Conservation (phyloP, 139 green algal genomes). For the Deuterostichococcus epilithicus region DNA sequence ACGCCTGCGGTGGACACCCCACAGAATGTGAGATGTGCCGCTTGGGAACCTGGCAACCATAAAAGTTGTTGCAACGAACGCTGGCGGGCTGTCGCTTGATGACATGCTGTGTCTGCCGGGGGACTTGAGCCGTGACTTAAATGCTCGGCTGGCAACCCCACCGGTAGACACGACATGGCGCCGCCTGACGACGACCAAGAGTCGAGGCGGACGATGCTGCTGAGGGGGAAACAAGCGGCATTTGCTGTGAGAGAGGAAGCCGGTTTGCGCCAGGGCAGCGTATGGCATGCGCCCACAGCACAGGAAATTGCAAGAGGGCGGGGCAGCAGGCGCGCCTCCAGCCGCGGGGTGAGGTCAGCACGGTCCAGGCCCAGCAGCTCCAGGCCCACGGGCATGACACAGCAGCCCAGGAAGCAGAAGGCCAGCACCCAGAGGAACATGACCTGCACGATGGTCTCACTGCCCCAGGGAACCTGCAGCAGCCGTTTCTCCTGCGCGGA, state of each 20-base stretch:
- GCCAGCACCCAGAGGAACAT: conserved; percentile 81
- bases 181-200: too few species aligned
- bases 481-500: not conserved
- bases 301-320: too few species aligned
- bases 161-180: too few species aligned
- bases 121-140: too few species aligned
- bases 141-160: too few species aligned
- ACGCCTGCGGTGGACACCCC: conserved; percentile 42
- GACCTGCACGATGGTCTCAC: conserved; percentile 44
- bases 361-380: conserved; percentile 50
- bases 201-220: too few species aligned
- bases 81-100: not conserved
- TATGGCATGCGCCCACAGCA: too few species aligned
- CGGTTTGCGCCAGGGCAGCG: not conserved
- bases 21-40: too few species aligned
- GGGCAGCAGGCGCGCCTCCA: too few species aligned
- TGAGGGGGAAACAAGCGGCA: too few species aligned
- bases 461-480: conserved; percentile 12
- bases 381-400: conserved; percentile 57
- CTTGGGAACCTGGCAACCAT: not conserved
- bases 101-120: too few species aligned
- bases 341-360: conserved; percentile 25
- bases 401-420: conserved; percentile 74
- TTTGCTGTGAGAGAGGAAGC: not conserved
- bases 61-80: not conserved